Base-by-base conservation (phyloP, 1,284 basidiomycete genomes). In the Cutaneotrichosporon spelunceum region DNA sequence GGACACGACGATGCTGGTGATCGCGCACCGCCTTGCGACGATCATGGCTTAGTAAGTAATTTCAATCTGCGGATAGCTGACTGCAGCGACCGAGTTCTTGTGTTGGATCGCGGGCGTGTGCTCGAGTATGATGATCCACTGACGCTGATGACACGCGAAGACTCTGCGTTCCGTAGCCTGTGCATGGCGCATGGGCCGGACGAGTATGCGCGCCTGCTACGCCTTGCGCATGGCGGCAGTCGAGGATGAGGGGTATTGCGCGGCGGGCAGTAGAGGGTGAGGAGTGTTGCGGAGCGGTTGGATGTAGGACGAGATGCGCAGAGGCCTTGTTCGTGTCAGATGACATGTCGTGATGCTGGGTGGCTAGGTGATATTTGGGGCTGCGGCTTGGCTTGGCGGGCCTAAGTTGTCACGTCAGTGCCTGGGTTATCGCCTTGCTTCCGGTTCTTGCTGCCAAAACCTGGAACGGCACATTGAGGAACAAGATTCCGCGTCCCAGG, bases 21-120 rank as follows among this genome's bases (percentile, higher is more conserved):
- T 90, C 57, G 88, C 88, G 3, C 88, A 89, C 76, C 83, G 90
- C 11, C 77, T 90, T 52, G 87, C 89, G 61, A 77, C 76, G 5
- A 76, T 76, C 57, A 73, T 78, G 62, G 69, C 71, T 16, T 76
- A 71, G 72, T 73, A 56, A 68, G 71, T 67, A 10, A 7, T 23
- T 29, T 33, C 27, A 27, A 27, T 13, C 4, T 6, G 48, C 14
- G 27, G 19, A 33, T 33, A 14, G 50, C 39, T 53, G 48, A 39
- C 45, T 2, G 5, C 67, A 87, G 87, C 74, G 89, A 92, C 73
- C 83, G 86, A 2, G 84, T 93, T 6, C 79, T 90, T 4, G 88
- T 91, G 49, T 86, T 92, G 81, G 86, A 89, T 66, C 80, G 81
- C 26, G 90, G 89, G 7, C 69, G 78, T 48, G 83, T 83, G 24